phyloP scores from a whole-genome alignment of 1,284 basidiomycete species.

The Exsudoporus floridanus region DNA sequence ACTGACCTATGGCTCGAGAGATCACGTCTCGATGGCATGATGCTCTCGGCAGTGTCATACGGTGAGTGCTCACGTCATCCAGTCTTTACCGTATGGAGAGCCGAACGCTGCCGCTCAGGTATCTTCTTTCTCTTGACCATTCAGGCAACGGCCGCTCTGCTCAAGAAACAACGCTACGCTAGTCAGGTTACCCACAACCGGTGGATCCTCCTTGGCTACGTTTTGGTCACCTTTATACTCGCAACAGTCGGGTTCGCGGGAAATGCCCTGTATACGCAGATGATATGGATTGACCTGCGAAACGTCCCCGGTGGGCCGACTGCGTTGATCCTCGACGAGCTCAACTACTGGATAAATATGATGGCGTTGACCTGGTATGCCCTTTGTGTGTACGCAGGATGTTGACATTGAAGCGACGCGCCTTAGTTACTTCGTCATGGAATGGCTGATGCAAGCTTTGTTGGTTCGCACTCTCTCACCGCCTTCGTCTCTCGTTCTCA shows the following conservation, averaged over 20 bases:
- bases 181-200: not conserved
- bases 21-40: conserved; percentile 29
- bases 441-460: conserved; percentile 31
- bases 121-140: conserved; percentile 23
- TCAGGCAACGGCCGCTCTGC: conserved; percentile 18
- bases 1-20: conserved; percentile 30
- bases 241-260: conserved; percentile 32
- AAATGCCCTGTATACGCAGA: conserved; percentile 34
- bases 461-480: conserved; percentile 12
- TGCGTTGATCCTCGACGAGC: conserved; percentile 26
- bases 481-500: not conserved
- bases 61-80: conserved; percentile 7
- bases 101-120: conserved; percentile 8
- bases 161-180: not conserved
- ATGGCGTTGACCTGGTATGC: conserved; percentile 29
- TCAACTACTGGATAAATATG: conserved; percentile 27
- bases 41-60: conserved; percentile 20
- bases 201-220: conserved; percentile 18
- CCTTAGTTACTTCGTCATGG: conserved; percentile 26
- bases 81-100: not conserved
- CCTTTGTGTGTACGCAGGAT: not conserved
- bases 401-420: not conserved
- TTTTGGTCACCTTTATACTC: conserved; percentile 33
- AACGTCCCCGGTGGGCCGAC: conserved; percentile 24
- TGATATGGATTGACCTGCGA: conserved; percentile 37